Evolutionary conservation across 1,284 basidiomycete species (phyloP), one percentile per base, ranked within the genome.

Genomic region (Tylopilus sp.): DNA sequence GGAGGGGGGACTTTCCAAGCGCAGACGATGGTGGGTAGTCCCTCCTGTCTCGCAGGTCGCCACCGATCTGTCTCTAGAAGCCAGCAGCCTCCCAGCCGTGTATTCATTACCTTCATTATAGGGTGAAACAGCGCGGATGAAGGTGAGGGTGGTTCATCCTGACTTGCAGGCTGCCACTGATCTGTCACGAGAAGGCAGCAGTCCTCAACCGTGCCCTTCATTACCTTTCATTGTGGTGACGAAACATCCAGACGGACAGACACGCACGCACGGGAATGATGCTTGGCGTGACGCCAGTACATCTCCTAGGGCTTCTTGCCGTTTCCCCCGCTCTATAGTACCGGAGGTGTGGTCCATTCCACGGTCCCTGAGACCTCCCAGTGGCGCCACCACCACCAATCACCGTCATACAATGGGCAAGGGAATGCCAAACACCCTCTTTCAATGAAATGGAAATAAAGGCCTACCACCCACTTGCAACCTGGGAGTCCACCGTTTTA

Each of bases 321-420:
- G 62, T 62, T 42, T 59, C 46, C 50, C 50, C 50, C 50, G 39
- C 4, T 48, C 37, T 34, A 47, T 50, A 21, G 40, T 46, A 37
- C 18, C 40, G 33, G 42, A 37, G 34, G 44, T 16, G 18, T 33
- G 16, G 21, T 43, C 6, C 49, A 33, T 39, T 54, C 63, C 42
- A 57, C 41, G 61, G 58, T 65, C 39, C 59, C 53, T 46, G 55
- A 62, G 59, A 58, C 54, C 39, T 57, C 59, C 58, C 59, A 56
- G 63, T 44, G 63, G 54, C 47, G 28, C 8, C 39, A 34, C 33
- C 33, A 34, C 30, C 30, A 36, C 37, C 21, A 23, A 23, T 23
- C 21, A 36, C 37, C 33, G 35, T 47, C 29, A 48, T 46, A 51
- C 28, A 41, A 46, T 45, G 31, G 26, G 6, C 6, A 6, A 23